These are phyloP conservation scores for Pestalotiopsis sp. DNA, from an alignment of 2,329 filamentous ascomycete genomes.

Conservation along the genomic window DNA sequence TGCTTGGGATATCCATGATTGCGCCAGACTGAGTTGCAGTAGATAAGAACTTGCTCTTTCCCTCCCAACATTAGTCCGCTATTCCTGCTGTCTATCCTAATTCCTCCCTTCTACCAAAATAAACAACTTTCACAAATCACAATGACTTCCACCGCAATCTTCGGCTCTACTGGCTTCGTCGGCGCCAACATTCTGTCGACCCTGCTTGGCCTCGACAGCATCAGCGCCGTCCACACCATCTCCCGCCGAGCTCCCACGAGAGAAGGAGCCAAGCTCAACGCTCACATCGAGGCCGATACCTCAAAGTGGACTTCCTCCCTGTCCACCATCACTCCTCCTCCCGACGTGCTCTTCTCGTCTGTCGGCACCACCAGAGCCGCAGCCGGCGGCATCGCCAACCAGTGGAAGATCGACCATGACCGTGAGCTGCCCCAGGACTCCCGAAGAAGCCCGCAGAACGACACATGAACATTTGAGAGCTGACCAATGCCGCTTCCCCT, in stretches of 20 bases:
- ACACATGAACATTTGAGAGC: background rate
- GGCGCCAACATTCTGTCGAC: slow-evolving; percentile 75
- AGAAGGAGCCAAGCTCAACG: slow-evolving; percentile 62
- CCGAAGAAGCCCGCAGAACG: background rate
- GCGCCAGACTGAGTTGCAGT: background rate
- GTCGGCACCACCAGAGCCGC: slow-evolving; percentile 78
- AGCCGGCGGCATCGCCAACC: slow-evolving; percentile 76
- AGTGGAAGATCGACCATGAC: slow-evolving; percentile 88
- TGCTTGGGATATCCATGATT: background rate
- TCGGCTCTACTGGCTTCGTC: slow-evolving; percentile 69
- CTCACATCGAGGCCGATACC: slow-evolving; percentile 70
- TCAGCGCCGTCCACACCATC: slow-evolving; percentile 64
- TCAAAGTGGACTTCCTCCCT: slow-evolving; percentile 69
- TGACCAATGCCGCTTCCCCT: slow-evolving; percentile 1
- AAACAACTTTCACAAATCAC: background rate
- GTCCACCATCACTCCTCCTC: slow-evolving; percentile 53
- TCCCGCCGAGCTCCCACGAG: slow-evolving; percentile 66
- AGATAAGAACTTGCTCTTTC: background rate
- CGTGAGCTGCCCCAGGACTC: slow-evolving; percentile 27
- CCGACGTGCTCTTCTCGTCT: slow-evolving; percentile 72
- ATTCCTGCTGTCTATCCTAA: background rate
- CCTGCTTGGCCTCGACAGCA: slow-evolving; percentile 58
- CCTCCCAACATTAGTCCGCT: background rate
- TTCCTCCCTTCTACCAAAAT: background rate
- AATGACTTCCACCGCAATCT: slow-evolving; percentile 56